Percentiles rank a stretch among this genome's conserved stretches.
phyloP scores from a whole-genome alignment of 148 eudicot species.

The Agrostemma githago region DNA sequence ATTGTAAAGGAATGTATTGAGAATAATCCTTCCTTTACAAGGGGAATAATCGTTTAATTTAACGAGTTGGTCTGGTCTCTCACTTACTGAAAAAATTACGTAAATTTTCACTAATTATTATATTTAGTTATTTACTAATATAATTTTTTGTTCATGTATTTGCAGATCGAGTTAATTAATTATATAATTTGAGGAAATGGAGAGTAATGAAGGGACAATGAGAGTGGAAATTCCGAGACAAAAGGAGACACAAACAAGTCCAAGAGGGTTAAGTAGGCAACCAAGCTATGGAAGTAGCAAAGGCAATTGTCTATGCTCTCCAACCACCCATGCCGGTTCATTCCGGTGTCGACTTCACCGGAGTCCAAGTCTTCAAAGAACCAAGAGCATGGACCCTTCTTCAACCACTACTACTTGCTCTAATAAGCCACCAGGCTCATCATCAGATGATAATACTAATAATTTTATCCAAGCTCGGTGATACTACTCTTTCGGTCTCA shows the following conservation, averaged over 20 bases:
- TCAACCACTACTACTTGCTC: slow-evolving; percentile 3
- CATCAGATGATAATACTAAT: not conserved
- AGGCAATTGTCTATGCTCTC: slow-evolving; percentile 58
- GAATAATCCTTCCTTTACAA: not conserved
- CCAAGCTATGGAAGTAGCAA: slow-evolving; percentile 37
- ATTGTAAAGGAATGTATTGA: not conserved
- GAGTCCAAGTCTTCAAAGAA: slow-evolving; percentile 45
- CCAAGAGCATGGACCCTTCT: slow-evolving; percentile 39
- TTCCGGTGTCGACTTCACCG: slow-evolving; percentile 69
- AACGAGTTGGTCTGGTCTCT: not conserved
- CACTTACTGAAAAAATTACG: no score
- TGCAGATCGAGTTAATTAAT: not conserved
- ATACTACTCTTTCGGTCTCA: not conserved
- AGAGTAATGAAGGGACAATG: slow-evolving; percentile 27
- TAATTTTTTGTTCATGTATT: not conserved
- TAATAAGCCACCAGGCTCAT: not conserved
- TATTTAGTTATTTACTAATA: not conserved
- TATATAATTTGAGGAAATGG: slow-evolving; percentile 13
- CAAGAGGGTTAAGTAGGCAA: slow-evolving; percentile 29
- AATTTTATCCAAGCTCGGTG: slow-evolving; percentile 13
- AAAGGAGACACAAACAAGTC: not conserved
- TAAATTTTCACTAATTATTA: not conserved
- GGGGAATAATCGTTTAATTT: not conserved
- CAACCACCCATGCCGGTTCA: slow-evolving; percentile 66
- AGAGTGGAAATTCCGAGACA: slow-evolving; percentile 30